phyloP scores from a whole-genome alignment of 768 basidiomycete species.

The Serendipita sp. region DNA sequence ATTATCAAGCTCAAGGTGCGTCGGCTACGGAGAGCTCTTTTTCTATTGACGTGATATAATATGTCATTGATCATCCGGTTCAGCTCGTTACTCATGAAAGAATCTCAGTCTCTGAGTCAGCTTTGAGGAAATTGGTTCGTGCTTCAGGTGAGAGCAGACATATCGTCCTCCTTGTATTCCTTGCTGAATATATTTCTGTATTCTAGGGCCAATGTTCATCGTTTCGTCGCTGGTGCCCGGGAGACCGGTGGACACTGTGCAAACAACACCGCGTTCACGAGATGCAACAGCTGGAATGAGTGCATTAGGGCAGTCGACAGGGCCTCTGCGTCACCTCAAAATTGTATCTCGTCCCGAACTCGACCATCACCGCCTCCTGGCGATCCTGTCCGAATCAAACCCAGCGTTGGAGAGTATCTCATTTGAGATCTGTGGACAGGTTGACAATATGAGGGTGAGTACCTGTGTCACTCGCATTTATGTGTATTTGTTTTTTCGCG shows the following conservation, averaged over 20 bases:
- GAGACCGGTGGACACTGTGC: neutral
- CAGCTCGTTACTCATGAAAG: conserved; percentile 3
- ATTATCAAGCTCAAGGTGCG: neutral
- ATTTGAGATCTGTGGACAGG: conserved; percentile 4
- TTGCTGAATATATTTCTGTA: neutral
- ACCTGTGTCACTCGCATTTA: neutral
- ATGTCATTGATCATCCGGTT: neutral
- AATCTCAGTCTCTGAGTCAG: neutral
- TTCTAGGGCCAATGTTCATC: conserved; percentile 4
- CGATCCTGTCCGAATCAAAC: neutral
- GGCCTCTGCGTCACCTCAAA: neutral
- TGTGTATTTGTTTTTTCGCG: neutral
- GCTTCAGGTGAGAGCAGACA: neutral
- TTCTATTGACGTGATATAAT: too few species aligned
- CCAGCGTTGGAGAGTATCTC: neutral
- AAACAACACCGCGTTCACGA: neutral
- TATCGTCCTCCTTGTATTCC: neutral
- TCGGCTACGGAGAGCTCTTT: too few species aligned
- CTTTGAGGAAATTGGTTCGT: neutral
- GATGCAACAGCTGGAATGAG: conserved; percentile 3
- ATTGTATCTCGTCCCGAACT: conserved; percentile 3
- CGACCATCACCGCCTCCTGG: neutral
- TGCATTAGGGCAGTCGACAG: neutral
- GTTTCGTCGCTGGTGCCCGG: neutral
- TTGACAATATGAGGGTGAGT: neutral